Evolutionary conservation across 345 rosid species (phyloP).

Genomic region (Carallia pectinifolia): DNA sequence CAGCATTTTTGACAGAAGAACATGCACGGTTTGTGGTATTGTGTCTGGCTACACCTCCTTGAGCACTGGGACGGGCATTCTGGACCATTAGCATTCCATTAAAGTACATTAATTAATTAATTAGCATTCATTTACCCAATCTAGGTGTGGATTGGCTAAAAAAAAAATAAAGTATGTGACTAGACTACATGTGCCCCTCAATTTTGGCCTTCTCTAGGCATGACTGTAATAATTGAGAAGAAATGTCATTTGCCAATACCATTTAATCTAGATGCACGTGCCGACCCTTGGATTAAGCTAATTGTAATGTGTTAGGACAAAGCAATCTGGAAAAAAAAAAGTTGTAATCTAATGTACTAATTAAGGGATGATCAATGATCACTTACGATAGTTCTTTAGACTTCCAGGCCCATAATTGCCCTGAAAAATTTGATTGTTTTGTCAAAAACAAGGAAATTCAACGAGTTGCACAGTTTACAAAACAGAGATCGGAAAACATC

Average conservation of each 20-base stretch:
- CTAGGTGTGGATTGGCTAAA: no score
- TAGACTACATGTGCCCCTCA: no score
- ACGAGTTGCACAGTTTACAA: not conserved
- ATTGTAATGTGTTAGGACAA: no score
- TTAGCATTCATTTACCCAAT: no score
- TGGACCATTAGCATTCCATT: conserved; percentile 34
- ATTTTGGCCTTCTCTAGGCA: no score
- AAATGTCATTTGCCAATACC: no score
- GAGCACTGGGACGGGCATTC: conserved; percentile 51
- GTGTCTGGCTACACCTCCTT: conserved; percentile 29
- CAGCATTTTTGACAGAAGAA: conserved; percentile 34
- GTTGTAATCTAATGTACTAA: not conserved
- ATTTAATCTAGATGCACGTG: no score
- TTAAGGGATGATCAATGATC: not conserved
- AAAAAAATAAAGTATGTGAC: no score
- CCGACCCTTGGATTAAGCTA: no score
- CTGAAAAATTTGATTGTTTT: conserved; percentile 21
- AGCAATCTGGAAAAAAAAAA: no score
- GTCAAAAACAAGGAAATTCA: not conserved
- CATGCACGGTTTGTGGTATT: conserved; percentile 35
- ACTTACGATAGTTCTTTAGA: conserved; percentile 46
- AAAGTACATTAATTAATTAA: no score
- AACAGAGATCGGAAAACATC: not conserved
- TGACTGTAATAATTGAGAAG: no score
- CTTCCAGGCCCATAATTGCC: conserved; percentile 46